Base-by-base conservation (phyloP, 116 monocot genomes). In the Papilionanthe hybrid region DNA sequence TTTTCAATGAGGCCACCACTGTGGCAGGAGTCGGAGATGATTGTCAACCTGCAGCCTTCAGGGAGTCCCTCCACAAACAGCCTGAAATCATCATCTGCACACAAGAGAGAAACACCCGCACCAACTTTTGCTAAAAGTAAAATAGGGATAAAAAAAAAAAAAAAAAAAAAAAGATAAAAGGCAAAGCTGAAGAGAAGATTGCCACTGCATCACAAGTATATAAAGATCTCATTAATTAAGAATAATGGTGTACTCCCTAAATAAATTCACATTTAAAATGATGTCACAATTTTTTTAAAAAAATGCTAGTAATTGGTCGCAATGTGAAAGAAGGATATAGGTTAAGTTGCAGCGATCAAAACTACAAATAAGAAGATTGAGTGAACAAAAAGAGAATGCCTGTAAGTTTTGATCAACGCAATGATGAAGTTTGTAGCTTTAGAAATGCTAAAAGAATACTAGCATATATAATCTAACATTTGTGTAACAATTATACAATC, bases 1-100 rank as follows among this genome's bases (percentile, higher is more conserved):
- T 90, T 82, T 55, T 95, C 89, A 32, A 99, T 89, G 28, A 99
- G 87, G 48, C 99, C 99, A 7, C 99, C 99, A 19, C 99, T 99
- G 86, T 99, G 99, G 86, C 99, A 99, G 22, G 99, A 99, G 75
- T 99, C 99, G 3, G 99, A 95, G 22, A 99, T 93, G 23, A 99
- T 93, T 9, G 99, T 99, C 7, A 99, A 80, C 53, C 85, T 77
- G 53, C 91, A 93, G 66, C 86, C 95, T 20, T 75, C 56, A 1
- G 91, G 95, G 3, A 93, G 86, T 63, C 89, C 84, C 37, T 93
- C 82, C 5, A 99, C 99, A 78, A 93, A 86, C 9, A 84, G 90
- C 76, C 89, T 91, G 81, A 95, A 93, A 85, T 99, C 99, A 57
- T 99, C 92, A 82, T 99, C 95, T 83, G 73, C 71, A 30, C 23